Evolutionary conservation across 192 early-diverging fungal genomes (phyloP), one percentile per base, ranked within the genome.

Genomic region (Coemansia sp.): DNA sequence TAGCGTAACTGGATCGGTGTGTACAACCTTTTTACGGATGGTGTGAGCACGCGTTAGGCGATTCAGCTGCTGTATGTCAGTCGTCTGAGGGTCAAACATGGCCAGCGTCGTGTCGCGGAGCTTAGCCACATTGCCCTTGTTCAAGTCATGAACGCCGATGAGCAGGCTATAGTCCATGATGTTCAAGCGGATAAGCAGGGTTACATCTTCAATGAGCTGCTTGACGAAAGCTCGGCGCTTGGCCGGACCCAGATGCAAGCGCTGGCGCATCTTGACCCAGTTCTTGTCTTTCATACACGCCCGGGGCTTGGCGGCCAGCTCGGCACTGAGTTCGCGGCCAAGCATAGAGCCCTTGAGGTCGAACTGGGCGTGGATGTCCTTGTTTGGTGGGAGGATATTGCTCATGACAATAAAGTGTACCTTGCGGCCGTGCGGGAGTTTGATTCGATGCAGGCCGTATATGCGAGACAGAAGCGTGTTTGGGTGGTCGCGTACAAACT

Each of bases 371-470:
- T 98, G 95, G 35, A 99, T 95, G 84, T 99, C 95, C 76, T 93
- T 90, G 86, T 97, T 95, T 10, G 94, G 87, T 17, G 98, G 96
- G 70, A 98, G 96, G 11, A 99, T 92, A 75, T 99, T 99, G 63
- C 92, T 94, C 98, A 99, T 99, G 19, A 99, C 95, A 9, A 99
- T 94, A 85, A 99, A 99, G 83, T 98, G 96, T 51, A 99, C 93
- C 78, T 98, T 98, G 48, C 88, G 84, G 57, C 91, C 91, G 40
- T 92, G 93, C 44, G 95, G 95, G 45, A 97, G 84, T 81, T 98
- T 98, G 60, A 98, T 92, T 56, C 98, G 89, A 72, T 98, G 95
- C 48, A 99, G 80, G 40, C 96, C 96, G 81, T 96, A 97, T 70
- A 97, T 94, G 51, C 97, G 90, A 69, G 91, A 95, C 4, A 98